A percentile compares a stretch with the other conserved stretches of the same genome.
Conservation (phyloP, 306 rosid genomes). For the Dryas octopetala region DNA sequence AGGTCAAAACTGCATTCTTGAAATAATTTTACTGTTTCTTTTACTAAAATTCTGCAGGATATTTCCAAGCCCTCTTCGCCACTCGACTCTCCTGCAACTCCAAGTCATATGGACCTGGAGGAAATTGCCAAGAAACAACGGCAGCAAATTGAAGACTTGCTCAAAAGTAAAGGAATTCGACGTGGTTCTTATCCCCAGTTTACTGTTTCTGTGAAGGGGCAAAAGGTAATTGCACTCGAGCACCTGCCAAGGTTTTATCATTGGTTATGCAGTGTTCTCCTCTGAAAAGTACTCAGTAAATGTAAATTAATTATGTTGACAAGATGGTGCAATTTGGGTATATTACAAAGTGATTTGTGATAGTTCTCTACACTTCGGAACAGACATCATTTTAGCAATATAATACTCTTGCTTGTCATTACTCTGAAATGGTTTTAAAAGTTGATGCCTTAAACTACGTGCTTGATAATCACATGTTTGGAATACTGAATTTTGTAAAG, state of each 20-base stretch:
- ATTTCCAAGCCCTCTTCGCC: constrained; percentile 28
- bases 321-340: not conserved
- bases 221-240: constrained; percentile 46
- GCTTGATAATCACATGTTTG: not conserved
- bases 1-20: constrained; percentile 11
- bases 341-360: not conserved
- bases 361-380: not conserved
- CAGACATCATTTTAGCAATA: not conserved
- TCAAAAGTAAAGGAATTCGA: constrained; percentile 49
- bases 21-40: not conserved
- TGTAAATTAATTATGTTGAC: not conserved
- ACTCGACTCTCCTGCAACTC: constrained; percentile 26
- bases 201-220: constrained; percentile 71
- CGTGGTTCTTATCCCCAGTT: constrained; percentile 65
- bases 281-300: not conserved
- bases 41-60: constrained; percentile 24
- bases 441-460: not conserved
- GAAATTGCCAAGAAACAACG: constrained; percentile 63
- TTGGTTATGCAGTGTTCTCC: not conserved
- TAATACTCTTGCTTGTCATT: not conserved
- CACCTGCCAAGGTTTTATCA: not conserved
- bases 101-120: constrained; percentile 35
- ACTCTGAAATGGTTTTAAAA: not conserved
- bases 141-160: constrained; percentile 48
- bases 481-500: not conserved